Conservation (phyloP, 2,329 filamentous ascomycete genomes). For the Aspergillus candidus region DNA sequence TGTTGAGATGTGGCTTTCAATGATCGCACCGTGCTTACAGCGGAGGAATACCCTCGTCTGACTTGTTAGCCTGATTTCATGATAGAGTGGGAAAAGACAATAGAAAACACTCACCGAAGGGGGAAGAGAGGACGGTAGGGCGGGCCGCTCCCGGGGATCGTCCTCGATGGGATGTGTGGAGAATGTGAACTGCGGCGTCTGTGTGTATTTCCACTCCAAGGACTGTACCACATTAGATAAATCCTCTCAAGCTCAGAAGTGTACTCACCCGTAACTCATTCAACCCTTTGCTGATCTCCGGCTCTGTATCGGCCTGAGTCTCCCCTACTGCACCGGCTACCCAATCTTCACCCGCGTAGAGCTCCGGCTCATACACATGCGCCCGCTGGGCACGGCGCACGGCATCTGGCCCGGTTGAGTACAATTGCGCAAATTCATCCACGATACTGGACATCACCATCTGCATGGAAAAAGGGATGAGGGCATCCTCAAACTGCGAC, state of each 20-base stretch:
- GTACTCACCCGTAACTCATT: conserved; percentile 48
- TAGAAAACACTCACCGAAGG: conserved; percentile 35
- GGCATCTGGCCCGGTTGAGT: conserved; percentile 43
- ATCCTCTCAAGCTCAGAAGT: not conserved
- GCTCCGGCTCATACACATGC: conserved; percentile 27
- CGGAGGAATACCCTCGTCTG: conserved; percentile 40
- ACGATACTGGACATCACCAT: conserved; percentile 51
- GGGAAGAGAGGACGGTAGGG: conserved; percentile 45
- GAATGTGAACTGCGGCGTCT: conserved; percentile 79
- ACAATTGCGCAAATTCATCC: conserved; percentile 61
- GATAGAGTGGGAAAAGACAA: not conserved
- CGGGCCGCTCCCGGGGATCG: conserved; percentile 52
- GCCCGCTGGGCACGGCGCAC: conserved; percentile 28
- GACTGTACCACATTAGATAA: conserved; percentile 24
- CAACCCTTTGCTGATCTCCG: conserved; percentile 57
- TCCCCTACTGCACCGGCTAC: conserved; percentile 48
- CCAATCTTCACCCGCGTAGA: conserved; percentile 30
- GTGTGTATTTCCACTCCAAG: conserved; percentile 66
- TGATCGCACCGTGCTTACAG: conserved; percentile 36
- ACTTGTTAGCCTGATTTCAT: conserved; percentile 1
- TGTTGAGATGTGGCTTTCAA: conserved; percentile 35
- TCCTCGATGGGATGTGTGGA: conserved; percentile 55
- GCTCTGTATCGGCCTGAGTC: conserved; percentile 38
- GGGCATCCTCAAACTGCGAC: conserved; percentile 44
- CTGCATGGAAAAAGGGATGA: conserved; percentile 43